A percentile compares a stretch with the other conserved stretches of the same genome.
Conservation (phyloP, 192 early-diverging fungal genomes). For the Backusella psychrophila region DNA sequence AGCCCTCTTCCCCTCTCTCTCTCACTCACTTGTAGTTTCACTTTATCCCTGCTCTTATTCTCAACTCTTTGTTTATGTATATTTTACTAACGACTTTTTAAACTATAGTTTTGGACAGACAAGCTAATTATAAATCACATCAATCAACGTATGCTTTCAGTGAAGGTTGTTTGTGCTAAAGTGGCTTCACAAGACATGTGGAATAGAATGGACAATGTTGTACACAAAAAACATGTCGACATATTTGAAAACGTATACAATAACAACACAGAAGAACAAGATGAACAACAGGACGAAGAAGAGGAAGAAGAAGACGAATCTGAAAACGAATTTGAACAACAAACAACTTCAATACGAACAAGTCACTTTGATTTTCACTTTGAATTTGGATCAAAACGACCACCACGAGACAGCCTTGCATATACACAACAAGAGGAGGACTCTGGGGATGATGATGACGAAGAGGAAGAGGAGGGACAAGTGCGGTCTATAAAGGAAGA, state of each 20-base stretch:
- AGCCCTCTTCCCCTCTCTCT: not conserved
- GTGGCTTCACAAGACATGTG: slow-evolving; percentile 12
- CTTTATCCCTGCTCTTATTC: too few relatives aligned
- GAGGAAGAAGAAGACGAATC: not conserved
- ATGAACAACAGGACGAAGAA: not conserved
- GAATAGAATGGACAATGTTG: slow-evolving; percentile 17
- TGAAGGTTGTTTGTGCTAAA: slow-evolving; percentile 4
- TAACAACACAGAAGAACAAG: not conserved
- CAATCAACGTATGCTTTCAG: not conserved
- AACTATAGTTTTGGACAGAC: not conserved
- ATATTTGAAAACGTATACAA: not conserved
- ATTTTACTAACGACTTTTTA: not conserved
- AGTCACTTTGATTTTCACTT: slow-evolving; percentile 13
- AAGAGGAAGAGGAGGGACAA: not conserved
- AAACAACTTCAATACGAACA: not conserved
- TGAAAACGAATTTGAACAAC: not conserved
- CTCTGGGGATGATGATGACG: not conserved
- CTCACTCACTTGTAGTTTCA: not conserved
- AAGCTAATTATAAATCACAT: not conserved
- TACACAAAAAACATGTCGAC: slow-evolving; percentile 10
- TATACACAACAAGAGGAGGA: not conserved
- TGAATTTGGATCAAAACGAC: slow-evolving; percentile 16
- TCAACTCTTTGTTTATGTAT: too few relatives aligned
- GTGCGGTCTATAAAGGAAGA: not conserved
- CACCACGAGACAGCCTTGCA: not conserved